Evolutionary conservation across 139 green algal species (phyloP).

Genomic region (Coccomyxa sp.): DNA sequence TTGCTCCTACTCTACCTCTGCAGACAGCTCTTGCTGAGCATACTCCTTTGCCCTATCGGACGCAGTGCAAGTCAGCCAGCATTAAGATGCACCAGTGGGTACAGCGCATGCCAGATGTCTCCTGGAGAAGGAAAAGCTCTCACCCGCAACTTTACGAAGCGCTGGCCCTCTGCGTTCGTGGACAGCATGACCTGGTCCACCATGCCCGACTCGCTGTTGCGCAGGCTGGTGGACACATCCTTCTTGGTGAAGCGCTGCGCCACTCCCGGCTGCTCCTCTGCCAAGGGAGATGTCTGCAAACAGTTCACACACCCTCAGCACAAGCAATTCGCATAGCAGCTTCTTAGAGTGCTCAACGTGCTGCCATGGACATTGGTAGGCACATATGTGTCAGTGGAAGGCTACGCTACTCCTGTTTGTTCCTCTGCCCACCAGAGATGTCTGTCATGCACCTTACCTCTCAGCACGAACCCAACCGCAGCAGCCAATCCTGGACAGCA

Average conservation of each 20-base stretch:
- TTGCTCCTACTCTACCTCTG: no score
- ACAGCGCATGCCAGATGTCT: not conserved
- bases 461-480: no score
- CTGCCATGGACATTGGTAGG: no score
- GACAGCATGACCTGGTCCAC: conserved; percentile 87
- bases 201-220: conserved; percentile 68
- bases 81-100: not conserved
- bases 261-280: conserved; percentile 58
- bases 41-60: not conserved
- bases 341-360: no score
- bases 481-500: no score
- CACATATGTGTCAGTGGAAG: no score
- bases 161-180: conserved; percentile 82
- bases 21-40: no score
- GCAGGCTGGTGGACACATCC: conserved; percentile 61
- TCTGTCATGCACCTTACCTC: no score
- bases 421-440: no score
- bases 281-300: conserved; percentile 67
- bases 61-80: not conserved
- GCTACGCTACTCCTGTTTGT: no score
- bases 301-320: no score
- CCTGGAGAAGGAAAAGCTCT: not conserved
- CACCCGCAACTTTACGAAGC: conserved; percentile 94
- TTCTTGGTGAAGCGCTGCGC: conserved; percentile 68
- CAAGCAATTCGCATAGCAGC: no score